Base-by-base conservation (phyloP, 768 basidiomycete species). In the Pleurotus tuber-regium region DNA sequence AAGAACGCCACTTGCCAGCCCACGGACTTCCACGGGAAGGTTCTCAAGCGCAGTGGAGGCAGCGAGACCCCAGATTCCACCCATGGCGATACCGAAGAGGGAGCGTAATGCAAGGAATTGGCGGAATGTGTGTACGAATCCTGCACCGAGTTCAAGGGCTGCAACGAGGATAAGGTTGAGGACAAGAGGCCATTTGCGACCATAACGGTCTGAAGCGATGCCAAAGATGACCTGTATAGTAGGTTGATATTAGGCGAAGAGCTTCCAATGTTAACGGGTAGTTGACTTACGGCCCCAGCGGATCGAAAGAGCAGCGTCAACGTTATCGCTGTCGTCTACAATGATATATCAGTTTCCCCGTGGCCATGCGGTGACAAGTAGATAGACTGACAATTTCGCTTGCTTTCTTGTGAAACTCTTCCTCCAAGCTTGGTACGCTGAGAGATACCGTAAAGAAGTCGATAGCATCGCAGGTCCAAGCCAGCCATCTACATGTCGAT, bases 141-240 rank as follows among this genome's bases (percentile, higher is more conserved):
- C 86, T 1, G 84, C 83, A 0, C 84, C 89, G 19, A 97, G 79
- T 61, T 93, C 84, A 47, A 97, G 80, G 4, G 78, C 64, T 11
- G 79, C 75, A 54, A 92, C 80, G 41, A 94, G 62, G 21, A 92
- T 39, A 18, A 95, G 75, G 64, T 93, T 94, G 56, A 60, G 56
- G 24, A 96, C 82, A 4, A 95, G 75, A 3, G 93, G 93, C 93
- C 93, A 98, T 75, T 95, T 96, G 24, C 95, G 80, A 3, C 95
- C 95, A 64, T 75, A 96, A 3, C 95, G 82, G 65, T 97, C 95
- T 1, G 88, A 89, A n/a, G 87, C 59, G 36, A 93, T 64, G 40
- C 92, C 93, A 57, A 96, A 94, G 58, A 93, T 70, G 43, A 92
- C 59, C 74, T 76, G n/a, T n/a, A n/a, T n/a, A 33, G 29, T 49